phyloP scores from a whole-genome alignment of 2,329 filamentous ascomycete species.

The Epichloe brachyelytri region DNA sequence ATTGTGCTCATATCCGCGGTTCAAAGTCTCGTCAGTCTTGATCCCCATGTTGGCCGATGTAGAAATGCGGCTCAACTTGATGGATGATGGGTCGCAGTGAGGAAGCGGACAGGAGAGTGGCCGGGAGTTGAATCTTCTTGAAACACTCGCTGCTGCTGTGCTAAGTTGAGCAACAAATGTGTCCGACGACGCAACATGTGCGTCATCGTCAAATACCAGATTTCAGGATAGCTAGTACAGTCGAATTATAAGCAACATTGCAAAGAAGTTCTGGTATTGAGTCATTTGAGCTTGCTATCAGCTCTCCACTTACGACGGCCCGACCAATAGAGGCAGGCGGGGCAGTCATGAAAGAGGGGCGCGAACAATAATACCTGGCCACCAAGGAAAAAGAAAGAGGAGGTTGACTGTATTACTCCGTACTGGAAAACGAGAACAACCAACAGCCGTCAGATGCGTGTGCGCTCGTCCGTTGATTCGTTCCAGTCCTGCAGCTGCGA shows the following conservation, averaged over 20 bases:
- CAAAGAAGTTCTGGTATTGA: background rate
- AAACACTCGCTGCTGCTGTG: background rate
- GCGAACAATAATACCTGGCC: no score
- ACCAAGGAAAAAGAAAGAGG: no score
- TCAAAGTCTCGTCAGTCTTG: background rate
- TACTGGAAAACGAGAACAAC: no score
- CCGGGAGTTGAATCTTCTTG: background rate
- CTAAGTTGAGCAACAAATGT: background rate
- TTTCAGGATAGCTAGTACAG: background rate
- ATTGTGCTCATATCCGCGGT: conserved; percentile 2
- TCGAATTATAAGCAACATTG: background rate
- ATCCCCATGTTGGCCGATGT: background rate
- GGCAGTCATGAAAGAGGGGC: no score
- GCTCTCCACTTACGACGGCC: no score
- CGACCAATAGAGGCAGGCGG: no score
- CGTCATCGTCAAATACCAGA: background rate
- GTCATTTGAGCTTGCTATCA: background rate
- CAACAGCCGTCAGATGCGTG: no score
- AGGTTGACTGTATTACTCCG: no score
- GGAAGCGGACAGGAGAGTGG: background rate
- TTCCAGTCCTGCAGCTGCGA: no score
- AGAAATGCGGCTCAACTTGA: background rate
- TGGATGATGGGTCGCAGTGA: background rate
- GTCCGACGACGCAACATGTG: background rate
- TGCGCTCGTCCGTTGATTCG: no score